phyloP scores from a whole-genome alignment of 2,329 filamentous ascomycete species.

The Meredithiella fracta region DNA sequence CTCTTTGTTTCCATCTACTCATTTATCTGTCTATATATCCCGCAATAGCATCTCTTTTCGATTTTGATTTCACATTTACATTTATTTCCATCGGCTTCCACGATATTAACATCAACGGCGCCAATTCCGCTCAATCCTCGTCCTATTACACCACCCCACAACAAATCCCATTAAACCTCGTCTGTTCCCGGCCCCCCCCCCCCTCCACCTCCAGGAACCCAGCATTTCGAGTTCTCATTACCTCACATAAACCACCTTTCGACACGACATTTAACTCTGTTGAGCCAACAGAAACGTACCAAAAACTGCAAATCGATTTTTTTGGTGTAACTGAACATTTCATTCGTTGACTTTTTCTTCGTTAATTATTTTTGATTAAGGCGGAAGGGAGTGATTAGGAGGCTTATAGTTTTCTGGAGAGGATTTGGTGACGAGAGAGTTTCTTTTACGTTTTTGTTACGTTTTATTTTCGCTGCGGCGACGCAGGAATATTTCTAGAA shows the following conservation, averaged over 20 bases:
- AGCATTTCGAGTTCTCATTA: conserved; percentile 5
- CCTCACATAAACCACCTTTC: conserved; percentile 1
- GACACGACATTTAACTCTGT: conserved; percentile 5
- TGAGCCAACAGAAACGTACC: neutral
- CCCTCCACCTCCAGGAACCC: neutral
- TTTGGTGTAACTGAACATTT: neutral
- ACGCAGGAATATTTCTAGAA: too few relatives aligned
- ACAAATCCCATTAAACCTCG: neutral
- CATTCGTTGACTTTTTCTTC: too few relatives aligned
- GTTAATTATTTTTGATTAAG: too few relatives aligned
- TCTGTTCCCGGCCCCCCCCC: neutral
- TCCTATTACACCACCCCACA: neutral
- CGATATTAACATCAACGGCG: neutral
- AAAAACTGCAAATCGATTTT: neutral
- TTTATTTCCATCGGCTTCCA: neutral
- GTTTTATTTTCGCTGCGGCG: too few relatives aligned
- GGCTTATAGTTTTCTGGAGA: neutral
- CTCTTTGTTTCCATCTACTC: neutral
- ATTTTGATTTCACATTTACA: neutral
- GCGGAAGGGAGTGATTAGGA: too few relatives aligned
- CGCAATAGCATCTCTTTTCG: neutral
- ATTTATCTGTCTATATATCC: neutral
- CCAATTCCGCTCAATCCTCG: neutral
- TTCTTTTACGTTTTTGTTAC: conserved; percentile 1
- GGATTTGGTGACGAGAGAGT: neutral